Percentiles rank a stretch among this genome's conserved stretches.
phyloP scores from a whole-genome alignment of 306 rosid species.

The Castanea crenata region DNA sequence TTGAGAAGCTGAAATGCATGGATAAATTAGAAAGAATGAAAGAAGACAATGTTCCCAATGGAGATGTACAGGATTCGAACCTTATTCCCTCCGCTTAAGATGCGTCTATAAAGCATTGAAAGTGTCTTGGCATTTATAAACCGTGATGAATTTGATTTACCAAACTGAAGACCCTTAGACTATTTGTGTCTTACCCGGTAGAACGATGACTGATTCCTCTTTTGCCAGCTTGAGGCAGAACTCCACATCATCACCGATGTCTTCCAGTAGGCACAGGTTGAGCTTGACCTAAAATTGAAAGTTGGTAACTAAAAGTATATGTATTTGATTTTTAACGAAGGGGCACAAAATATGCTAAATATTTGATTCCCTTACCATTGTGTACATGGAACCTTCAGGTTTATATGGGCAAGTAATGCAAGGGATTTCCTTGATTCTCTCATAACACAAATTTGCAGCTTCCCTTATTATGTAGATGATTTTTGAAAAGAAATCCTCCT shows the following conservation, averaged over 20 bases:
- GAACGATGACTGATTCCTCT: slow-evolving; percentile 44
- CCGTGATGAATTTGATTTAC: no score
- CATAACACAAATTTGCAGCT: slow-evolving; percentile 28
- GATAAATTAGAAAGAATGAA: no score
- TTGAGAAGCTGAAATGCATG: no score
- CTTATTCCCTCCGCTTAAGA: no score
- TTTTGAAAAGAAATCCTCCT: slow-evolving; percentile 29
- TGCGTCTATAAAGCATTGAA: no score
- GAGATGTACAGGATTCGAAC: no score
- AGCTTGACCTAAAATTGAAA: slow-evolving; percentile 39
- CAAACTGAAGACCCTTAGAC: no score
- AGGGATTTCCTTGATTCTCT: slow-evolving; percentile 38
- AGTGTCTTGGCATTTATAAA: no score
- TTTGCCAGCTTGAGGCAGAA: slow-evolving; percentile 43
- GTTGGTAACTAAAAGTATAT: background rate
- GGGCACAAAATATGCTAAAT: background rate
- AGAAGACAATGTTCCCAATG: no score
- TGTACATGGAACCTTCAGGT: slow-evolving; percentile 54
- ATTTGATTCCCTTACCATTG: slow-evolving; percentile 28
- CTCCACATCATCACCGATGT: slow-evolving; percentile 46
- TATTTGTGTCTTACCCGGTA: no score
- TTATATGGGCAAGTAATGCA: slow-evolving; percentile 46
- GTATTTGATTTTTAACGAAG: background rate
- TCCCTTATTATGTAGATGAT: slow-evolving; percentile 25
- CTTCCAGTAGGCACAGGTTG: slow-evolving; percentile 38